Evolutionary conservation across 768 basidiomycete species (phyloP), one percentile per base, ranked within the genome.

Genomic region (Imleria badia): DNA sequence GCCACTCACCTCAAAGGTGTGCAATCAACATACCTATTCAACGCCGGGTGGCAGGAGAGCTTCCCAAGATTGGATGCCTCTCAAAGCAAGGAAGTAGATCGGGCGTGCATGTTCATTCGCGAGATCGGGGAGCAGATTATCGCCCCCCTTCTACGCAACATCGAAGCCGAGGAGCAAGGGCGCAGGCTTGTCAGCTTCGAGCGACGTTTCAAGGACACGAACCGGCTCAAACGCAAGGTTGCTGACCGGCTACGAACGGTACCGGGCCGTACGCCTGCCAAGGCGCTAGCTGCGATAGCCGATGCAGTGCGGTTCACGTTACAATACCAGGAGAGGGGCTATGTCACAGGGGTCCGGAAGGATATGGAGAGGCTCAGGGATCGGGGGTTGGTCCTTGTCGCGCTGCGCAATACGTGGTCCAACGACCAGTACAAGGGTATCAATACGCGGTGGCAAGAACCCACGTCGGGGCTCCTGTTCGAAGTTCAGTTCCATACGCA

Each of bases 401-500:
- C 15, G 12, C 23, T 52, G 6, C 12, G 3, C n/a, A 52, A 52
- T 14, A 19, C 30, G 30, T 46, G 36, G 44, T 6, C 36, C 2
- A 13, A n/a, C 8, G 38, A 49, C 20, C 34, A 45, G 35, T 38
- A 52, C 44, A 52, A 39, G 30, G 51, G 44, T 6, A 40, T 52
- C 29, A 38, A 54, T 12, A 5, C 20, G n/a, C 34, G 34, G 29
- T 54, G 47, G 53, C 23, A 47, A 22, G 47, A 54, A 3, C 53
- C 29, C 35, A 22, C 26, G 15, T 36, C 34, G 12, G 34, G 53
- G 10, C 3, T 54, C 6, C 6, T 44, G 41, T 54, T 54, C 31
- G 41, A 54, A 31, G 48, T 50, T 19, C 48, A 50, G 41, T 43
- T 52, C 26, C 48, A 50, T 20, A 54, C 40, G 13, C 23, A 30